Evolutionary conservation across 345 rosid genomes (phyloP), one percentile per base, ranked within the genome.

Genomic region (Excoecaria agallocha): DNA sequence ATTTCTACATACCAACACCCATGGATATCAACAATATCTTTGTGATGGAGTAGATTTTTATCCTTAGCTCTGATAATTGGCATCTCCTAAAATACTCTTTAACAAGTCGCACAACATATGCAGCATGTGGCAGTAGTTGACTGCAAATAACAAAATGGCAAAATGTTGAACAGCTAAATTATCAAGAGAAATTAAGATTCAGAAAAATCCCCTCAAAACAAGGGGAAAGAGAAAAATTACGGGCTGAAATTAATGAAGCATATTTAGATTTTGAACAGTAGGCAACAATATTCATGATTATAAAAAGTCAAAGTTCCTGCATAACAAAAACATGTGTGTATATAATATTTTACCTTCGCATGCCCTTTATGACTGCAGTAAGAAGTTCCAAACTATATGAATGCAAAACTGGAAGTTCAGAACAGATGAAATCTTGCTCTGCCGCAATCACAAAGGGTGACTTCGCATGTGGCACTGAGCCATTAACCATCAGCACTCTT

Each of bases 371-470:
- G 66, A 91, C 72, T 65, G 89, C 84, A 73, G 61, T 38, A 69
- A 93, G 87, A 79, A 95, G 89, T 57, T 93, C 92, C 82, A 95
- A 83, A 77, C 87, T 74, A 52, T 74, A 74, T 0, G 76, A 83
- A 75, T 95, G 97, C 86, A 93, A 66, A 78, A 78, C 68, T 10
- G 98, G 98, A 85, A 95, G 98, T 77, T 87, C 92, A 54, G 84
- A 82, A 78, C 92, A 94, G 81, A 88, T 77, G 72, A 82, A 80
- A 76, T 93, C 96, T 74, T 89, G 99, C 73, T 94, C 96, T 74
- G 78, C 76, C 61, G 85, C 77, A 52, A 90, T 89, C 83, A 89
- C 83, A 76, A 82, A 88, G 69, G 84, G 79, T 39, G 84, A 76
- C 79, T 68, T 79, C 70, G 82, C 72, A 60, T 54, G 81, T 58